A percentile compares a stretch with the other conserved stretches of the same genome.
These are phyloP conservation scores for Chaetothyriales sp. DNA, from an alignment of 2,329 filamentous ascomycete genomes.

Conservation along the genomic window DNA sequence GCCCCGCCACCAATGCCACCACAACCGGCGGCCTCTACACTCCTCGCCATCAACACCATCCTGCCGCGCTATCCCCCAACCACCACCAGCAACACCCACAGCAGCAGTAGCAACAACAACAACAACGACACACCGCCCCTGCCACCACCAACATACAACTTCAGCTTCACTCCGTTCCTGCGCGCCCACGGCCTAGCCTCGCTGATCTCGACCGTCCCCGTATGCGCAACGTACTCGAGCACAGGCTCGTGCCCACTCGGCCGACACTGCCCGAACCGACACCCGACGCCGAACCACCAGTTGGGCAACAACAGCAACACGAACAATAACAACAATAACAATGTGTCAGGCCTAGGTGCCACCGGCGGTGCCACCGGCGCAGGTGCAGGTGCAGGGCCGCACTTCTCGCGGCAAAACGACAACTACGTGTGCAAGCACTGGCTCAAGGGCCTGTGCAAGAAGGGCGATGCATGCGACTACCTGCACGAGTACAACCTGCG, in stretches of 20 bases:
- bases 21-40: conserved; percentile 3
- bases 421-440: conserved; percentile 95
- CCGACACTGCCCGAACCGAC: conserved; percentile 69
- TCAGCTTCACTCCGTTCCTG: conserved; percentile 76
- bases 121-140: conserved; percentile 16
- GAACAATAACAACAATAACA: too few species aligned
- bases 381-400: conserved; percentile 16
- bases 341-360: too few species aligned
- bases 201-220: conserved; percentile 59
- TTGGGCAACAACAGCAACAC: conserved; percentile 7
- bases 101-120: background rate
- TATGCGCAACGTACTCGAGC: conserved; percentile 72
- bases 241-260: conserved; percentile 71
- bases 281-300: conserved; percentile 38
- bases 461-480: conserved; percentile 92
- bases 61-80: background rate
- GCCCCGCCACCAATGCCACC: too few species aligned
- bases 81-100: background rate
- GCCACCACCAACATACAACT: conserved; percentile 43
- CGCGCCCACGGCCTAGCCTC: conserved; percentile 71
- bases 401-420: conserved; percentile 17
- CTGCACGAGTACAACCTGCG: conserved; percentile 96
- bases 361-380: too few species aligned
- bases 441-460: conserved; percentile 93
- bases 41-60: conserved; percentile 1